phyloP scores from a whole-genome alignment of 2,329 filamentous ascomycete species.

The Elsinoe necatrix region DNA sequence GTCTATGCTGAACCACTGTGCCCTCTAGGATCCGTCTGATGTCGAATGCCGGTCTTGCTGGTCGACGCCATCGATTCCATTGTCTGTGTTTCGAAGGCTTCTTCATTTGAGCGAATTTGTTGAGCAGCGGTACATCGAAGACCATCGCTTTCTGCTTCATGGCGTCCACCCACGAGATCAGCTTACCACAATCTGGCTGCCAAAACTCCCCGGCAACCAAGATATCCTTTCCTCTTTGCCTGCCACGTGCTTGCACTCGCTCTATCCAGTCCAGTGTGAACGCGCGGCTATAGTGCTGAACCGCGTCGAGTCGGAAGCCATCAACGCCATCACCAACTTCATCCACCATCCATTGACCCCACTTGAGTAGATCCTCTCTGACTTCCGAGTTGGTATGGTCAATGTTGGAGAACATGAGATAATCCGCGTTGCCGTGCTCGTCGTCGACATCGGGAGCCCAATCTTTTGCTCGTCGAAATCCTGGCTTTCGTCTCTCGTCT shows the following conservation, averaged over 20 bases:
- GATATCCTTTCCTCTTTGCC: conserved; percentile 38
- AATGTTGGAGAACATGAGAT: conserved; percentile 64
- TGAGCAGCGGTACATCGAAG: conserved; percentile 17
- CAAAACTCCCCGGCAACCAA: conserved; percentile 65
- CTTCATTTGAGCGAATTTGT: neutral
- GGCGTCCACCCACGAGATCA: conserved; percentile 45
- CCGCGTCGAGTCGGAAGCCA: conserved; percentile 63
- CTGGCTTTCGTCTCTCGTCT: neutral
- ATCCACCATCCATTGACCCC: conserved; percentile 59
- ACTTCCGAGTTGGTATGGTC: conserved; percentile 59
- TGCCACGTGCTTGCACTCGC: conserved; percentile 43
- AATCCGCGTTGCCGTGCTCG: conserved; percentile 59
- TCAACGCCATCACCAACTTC: conserved; percentile 46
- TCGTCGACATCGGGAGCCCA: conserved; percentile 56
- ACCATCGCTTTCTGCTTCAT: conserved; percentile 13
- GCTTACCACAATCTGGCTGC: conserved; percentile 48
- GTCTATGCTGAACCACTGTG: conserved; percentile 48
- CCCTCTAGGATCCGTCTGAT: conserved; percentile 53
- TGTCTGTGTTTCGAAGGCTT: neutral
- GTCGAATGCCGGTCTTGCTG: neutral
- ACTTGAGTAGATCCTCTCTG: conserved; percentile 53
- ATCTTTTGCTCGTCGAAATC: conserved; percentile 43
- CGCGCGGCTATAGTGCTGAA: conserved; percentile 61
- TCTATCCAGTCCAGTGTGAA: conserved; percentile 59
- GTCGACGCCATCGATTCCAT: neutral